Conservation (phyloP, 495 filamentous ascomycete species). For the Neurospora tetrasperma region DNA sequence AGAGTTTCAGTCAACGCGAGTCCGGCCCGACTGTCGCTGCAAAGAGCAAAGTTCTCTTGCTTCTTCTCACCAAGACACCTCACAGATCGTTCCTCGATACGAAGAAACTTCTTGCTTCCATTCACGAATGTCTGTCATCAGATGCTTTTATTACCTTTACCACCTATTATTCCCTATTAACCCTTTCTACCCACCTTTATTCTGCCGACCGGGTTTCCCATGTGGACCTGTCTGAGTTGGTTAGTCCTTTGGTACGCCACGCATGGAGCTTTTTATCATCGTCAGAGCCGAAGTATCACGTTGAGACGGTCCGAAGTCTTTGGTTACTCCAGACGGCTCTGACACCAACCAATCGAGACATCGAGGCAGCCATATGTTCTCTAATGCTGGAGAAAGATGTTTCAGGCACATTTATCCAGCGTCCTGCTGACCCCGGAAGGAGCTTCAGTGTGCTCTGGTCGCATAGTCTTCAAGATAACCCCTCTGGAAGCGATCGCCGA, state of each 20-base stretch:
- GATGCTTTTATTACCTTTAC: constrained; percentile 30
- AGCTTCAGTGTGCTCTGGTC: constrained; percentile 70
- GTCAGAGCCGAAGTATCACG: constrained; percentile 77
- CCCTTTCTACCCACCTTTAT: constrained; percentile 52
- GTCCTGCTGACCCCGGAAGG: constrained; percentile 45
- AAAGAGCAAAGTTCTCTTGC: constrained; percentile 42
- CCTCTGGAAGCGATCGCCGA: constrained; percentile 34
- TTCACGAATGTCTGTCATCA: constrained; percentile 35
- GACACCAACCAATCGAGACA: constrained; percentile 38
- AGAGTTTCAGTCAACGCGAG: constrained; percentile 28
- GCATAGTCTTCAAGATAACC: constrained; percentile 59
- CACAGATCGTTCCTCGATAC: constrained; percentile 43
- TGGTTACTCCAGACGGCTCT: constrained; percentile 69
- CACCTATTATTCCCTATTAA: constrained; percentile 50
- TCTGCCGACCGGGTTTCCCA: constrained; percentile 45
- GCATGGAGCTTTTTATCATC: constrained; percentile 75
- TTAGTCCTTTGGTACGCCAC: constrained; percentile 55
- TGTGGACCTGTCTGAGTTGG: constrained; percentile 51
- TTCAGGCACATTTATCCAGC: constrained; percentile 40
- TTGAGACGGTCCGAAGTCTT: constrained; percentile 77
- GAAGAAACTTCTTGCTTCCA: constrained; percentile 43
- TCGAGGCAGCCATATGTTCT: constrained; percentile 72
- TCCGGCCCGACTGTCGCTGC: constrained; percentile 30
- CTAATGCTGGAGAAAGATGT: constrained; percentile 52
- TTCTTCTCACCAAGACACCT: constrained; percentile 48